These are phyloP conservation scores for Mycena galericulata DNA, from an alignment of 768 basidiomycete species.

Conservation along the genomic window DNA sequence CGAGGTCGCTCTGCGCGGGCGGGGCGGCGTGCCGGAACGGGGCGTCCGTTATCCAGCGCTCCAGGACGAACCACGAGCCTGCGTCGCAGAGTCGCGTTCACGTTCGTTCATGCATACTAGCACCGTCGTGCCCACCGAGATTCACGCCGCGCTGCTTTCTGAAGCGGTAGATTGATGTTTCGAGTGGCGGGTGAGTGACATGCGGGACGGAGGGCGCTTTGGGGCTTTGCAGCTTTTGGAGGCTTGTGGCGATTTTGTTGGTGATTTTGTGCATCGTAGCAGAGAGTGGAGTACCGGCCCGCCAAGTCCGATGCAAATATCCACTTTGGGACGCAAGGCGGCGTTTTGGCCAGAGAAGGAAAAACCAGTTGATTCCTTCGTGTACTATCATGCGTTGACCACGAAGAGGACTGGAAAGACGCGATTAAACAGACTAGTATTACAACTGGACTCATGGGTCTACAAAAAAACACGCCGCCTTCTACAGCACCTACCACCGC, in stretches of 20 bases:
- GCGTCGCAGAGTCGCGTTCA: constrained; percentile 17
- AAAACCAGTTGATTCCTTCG: no score
- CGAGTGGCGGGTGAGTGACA: background rate
- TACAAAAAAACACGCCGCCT: no score
- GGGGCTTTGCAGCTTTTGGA: background rate
- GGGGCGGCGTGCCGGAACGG: constrained; percentile 66
- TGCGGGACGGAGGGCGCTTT: background rate
- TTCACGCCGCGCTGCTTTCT: constrained; percentile 87
- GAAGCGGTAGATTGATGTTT: constrained; percentile 57
- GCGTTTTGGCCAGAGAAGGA: no score
- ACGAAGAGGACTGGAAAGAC: no score
- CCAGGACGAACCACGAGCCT: constrained; percentile 87
- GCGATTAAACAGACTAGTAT: no score
- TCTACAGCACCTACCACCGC: no score
- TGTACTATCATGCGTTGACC: no score
- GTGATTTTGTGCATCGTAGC: constrained; percentile 8
- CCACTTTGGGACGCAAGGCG: no score
- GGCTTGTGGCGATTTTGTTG: background rate
- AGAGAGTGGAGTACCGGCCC: background rate
- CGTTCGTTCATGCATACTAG: background rate
- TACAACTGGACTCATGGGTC: no score
- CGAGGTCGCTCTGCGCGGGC: constrained; percentile 76
- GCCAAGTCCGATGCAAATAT: no score
- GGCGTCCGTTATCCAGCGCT: constrained; percentile 76
- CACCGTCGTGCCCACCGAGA: constrained; percentile 63